Evolutionary conservation across 2,329 filamentous ascomycete genomes (phyloP), one percentile per base, ranked within the genome.

Genomic region (Didymella lethalis): DNA sequence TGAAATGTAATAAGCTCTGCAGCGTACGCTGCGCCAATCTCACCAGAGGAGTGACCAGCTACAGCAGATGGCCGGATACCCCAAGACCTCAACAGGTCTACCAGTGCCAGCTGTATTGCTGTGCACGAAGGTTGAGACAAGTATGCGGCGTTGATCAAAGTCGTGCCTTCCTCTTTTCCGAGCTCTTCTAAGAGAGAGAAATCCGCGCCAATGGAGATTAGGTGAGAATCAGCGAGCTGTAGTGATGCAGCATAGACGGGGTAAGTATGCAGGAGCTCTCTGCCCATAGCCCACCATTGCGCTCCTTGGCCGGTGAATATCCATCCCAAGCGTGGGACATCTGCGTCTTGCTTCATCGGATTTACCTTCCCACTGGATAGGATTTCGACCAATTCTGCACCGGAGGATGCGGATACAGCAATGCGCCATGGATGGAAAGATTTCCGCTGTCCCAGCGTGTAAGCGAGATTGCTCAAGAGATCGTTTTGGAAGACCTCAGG

Each of bases 251-350:
- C 25, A 28, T 44, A 44, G 5, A 44, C 23, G 1, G 41, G 41
- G 25, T 44, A 44, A 14, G 46, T 38, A 20, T 43, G 48, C 34
- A n/a, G 32, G 7, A 73, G 62, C 12, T 65, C 67, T 0, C 23
- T 38, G 0, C 64, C 71, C 70, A 75, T 75, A 10, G 40, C 46
- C 1, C 34, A 29, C 59, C 67, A 74, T 29, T 75, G 72, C 0
- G 69, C 71, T 20, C 70, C 71, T 52, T 75, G 72, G 3, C 72
- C 72, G 1, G 70, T 74, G 44, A 73, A 75, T 7, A 73, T 61
- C 29, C 29, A 57, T 8, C 54, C 50, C n/a, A 60, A 18, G 23
- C 47, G 46, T 11, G 23, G 49, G 38, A 18, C 11, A 20, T 44
- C 38, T 7, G 18, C 6, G n/a, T 58, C 48, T 28, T 52, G 48